Conservation (phyloP, 2,329 filamentous ascomycete genomes). For the Penicillium sp. region DNA sequence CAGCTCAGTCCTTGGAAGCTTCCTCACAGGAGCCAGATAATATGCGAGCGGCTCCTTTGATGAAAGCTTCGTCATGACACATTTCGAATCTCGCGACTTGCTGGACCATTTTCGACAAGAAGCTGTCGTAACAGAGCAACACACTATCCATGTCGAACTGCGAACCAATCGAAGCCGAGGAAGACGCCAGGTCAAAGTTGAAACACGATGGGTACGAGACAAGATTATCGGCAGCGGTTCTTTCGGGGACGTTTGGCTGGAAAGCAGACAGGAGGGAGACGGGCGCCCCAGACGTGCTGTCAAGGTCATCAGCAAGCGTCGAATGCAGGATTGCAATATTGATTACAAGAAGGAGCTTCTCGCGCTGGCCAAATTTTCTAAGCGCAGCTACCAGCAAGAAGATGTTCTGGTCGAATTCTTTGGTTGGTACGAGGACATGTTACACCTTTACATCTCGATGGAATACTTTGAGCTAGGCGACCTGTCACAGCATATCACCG, state of each 20-base stretch:
- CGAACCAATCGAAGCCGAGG: neutral
- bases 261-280: neutral
- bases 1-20: neutral
- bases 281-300: neutral
- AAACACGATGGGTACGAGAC: neutral
- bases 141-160: neutral
- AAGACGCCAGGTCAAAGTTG: neutral
- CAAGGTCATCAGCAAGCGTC: neutral
- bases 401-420: neutral
- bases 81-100: neutral
- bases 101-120: conserved; percentile 1
- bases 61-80: neutral
- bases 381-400: neutral
- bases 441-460: neutral
- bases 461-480: neutral
- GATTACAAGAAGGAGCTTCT: neutral
- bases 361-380: neutral
- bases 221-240: neutral
- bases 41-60: neutral
- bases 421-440: neutral
- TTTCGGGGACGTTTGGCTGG: neutral
- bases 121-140: neutral
- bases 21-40: neutral
- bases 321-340: neutral
- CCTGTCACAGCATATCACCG: neutral